Conservation (phyloP, 495 filamentous ascomycete species). For the Trichoderma erinaceum region DNA sequence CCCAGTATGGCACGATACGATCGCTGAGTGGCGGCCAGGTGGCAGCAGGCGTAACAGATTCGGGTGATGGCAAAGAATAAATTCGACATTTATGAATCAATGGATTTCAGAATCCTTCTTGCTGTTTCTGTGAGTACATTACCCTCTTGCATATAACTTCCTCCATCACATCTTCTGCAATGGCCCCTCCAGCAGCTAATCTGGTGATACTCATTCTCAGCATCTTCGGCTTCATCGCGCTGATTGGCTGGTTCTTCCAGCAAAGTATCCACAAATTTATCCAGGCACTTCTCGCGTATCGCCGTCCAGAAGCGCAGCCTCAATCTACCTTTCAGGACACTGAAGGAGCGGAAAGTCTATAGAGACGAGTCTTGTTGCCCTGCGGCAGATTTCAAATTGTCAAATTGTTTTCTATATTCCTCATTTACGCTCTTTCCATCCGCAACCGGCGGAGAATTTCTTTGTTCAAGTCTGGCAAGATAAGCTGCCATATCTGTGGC, state of each 20-base stretch:
- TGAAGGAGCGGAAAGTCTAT: background rate
- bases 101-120: too few species aligned
- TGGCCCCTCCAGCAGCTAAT: conserved; percentile 15
- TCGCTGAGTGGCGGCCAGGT: background rate
- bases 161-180: background rate
- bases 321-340: background rate
- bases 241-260: conserved; percentile 16
- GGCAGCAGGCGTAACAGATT: background rate
- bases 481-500: too few species aligned
- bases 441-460: too few species aligned
- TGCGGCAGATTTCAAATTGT: too few species aligned
- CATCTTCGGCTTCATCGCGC: conserved; percentile 11
- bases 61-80: too few species aligned
- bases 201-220: conserved; percentile 21
- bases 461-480: too few species aligned
- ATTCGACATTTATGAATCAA: too few species aligned
- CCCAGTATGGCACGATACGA: too few species aligned
- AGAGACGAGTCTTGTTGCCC: background rate
- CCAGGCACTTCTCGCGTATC: conserved; percentile 12
- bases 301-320: background rate
- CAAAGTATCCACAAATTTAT: conserved; percentile 16
- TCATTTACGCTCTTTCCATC: too few species aligned
- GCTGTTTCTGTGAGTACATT: too few species aligned
- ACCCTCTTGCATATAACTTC: background rate
- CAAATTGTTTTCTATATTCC: too few species aligned